phyloP scores from a whole-genome alignment of 78 protist species.

The Mantamonas sphyraenae region DNA sequence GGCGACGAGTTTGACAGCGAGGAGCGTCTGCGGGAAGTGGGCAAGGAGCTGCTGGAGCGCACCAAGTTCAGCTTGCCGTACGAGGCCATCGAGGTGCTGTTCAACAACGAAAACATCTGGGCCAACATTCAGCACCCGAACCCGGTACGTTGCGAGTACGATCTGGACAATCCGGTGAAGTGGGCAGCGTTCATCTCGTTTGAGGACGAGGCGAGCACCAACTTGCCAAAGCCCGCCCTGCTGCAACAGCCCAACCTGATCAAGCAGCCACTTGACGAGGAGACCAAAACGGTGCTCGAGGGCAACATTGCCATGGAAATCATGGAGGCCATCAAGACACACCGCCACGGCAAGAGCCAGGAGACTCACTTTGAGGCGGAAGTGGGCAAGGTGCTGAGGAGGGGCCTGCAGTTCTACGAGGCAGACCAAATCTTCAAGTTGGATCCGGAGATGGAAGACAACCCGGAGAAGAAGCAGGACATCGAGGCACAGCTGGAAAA shows the following conservation, averaged over 20 bases:
- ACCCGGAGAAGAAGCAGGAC: not conserved
- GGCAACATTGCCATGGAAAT: not conserved
- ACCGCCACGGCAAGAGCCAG: not conserved
- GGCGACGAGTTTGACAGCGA: no score
- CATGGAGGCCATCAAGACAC: not conserved
- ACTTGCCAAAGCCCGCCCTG: not conserved
- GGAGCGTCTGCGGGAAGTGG: not conserved
- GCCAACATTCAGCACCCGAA: not conserved
- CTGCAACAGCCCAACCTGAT: no score
- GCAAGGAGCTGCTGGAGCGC: not conserved
- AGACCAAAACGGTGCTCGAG: no score
- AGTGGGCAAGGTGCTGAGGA: not conserved
- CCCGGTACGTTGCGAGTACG: not conserved
- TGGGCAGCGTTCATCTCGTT: not conserved
- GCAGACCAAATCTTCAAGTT: not conserved
- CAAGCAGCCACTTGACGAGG: no score
- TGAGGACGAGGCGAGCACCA: no score
- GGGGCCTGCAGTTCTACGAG: not conserved
- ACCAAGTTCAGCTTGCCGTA: not conserved
- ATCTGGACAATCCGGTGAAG: not conserved
- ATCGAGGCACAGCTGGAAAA: not conserved
- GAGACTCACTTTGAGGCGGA: not conserved
- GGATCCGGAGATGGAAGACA: not conserved
- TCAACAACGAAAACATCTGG: not conserved
- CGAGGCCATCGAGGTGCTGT: not conserved